Conservation (phyloP, 2,329 filamentous ascomycete genomes). For the Verticillium isaacii region DNA sequence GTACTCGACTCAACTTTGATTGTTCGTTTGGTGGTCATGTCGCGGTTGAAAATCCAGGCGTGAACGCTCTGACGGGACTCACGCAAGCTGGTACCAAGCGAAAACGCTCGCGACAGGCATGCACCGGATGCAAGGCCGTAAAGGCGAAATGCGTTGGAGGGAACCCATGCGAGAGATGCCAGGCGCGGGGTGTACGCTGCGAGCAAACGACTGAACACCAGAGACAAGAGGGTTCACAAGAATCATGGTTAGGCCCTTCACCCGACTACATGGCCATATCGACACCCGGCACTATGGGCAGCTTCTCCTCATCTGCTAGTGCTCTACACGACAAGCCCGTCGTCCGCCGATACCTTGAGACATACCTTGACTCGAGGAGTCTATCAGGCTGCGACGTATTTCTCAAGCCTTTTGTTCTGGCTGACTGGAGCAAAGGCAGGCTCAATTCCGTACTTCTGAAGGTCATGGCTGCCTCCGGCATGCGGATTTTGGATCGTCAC, state of each 20-base stretch:
- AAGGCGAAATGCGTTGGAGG: constrained; percentile 30
- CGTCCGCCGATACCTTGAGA: constrained; percentile 8
- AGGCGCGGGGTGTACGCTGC: background rate
- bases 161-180: background rate
- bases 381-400: constrained; percentile 14
- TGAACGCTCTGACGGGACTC: background rate
- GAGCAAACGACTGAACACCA: background rate
- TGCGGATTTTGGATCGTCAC: background rate
- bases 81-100: constrained; percentile 23
- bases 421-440: constrained; percentile 17
- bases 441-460: constrained; percentile 16
- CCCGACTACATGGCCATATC: background rate
- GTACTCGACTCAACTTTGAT: background rate
- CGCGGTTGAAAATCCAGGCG: too few relatives aligned
- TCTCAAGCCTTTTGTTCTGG: constrained; percentile 14
- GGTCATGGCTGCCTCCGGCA: constrained; percentile 11
- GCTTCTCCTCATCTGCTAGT: background rate
- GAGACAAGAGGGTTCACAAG: background rate
- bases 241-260: background rate
- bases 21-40: background rate
- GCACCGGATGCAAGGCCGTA: constrained; percentile 24
- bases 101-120: constrained; percentile 20
- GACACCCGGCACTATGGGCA: background rate
- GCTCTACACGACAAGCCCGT: background rate
- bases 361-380: constrained; percentile 16